A percentile compares a stretch with the other conserved stretches of the same genome.
Evolutionary conservation across 345 rosid species (phyloP).

Genomic region (Cardamine resedifolia): DNA sequence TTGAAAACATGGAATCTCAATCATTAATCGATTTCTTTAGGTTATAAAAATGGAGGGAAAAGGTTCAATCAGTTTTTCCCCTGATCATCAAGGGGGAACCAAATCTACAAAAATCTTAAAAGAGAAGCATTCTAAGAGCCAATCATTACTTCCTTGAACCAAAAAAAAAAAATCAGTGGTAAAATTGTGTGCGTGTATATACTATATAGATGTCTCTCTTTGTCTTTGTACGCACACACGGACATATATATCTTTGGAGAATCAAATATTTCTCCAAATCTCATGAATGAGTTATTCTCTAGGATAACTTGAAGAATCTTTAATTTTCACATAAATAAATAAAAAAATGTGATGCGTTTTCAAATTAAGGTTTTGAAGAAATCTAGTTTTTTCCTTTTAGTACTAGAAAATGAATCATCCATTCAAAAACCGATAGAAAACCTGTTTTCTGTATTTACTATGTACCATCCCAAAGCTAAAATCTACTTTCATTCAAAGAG

Average conservation of each 20-base stretch:
- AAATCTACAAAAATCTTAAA: slow-evolving; percentile 38
- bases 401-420: neutral
- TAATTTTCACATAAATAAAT: neutral
- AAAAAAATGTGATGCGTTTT: neutral
- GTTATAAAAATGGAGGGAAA: slow-evolving; percentile 19
- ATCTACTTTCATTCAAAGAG: neutral
- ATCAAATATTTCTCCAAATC: neutral
- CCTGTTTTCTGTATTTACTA: neutral
- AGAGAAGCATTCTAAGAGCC: slow-evolving; percentile 36
- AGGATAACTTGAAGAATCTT: slow-evolving; percentile 1
- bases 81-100: slow-evolving; percentile 35
- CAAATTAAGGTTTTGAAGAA: neutral
- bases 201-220: neutral
- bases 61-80: slow-evolving; percentile 18
- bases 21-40: slow-evolving; percentile 31
- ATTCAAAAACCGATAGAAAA: neutral
- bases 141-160: slow-evolving; percentile 34
- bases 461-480: neutral
- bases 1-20: slow-evolving; percentile 31
- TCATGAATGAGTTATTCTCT: neutral
- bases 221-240: neutral
- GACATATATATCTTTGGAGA: neutral
- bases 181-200: neutral
- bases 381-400: neutral
- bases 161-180: slow-evolving; percentile 2